phyloP scores from a whole-genome alignment of 176 grass and related monocot species.

The Metroxylon sagu region DNA sequence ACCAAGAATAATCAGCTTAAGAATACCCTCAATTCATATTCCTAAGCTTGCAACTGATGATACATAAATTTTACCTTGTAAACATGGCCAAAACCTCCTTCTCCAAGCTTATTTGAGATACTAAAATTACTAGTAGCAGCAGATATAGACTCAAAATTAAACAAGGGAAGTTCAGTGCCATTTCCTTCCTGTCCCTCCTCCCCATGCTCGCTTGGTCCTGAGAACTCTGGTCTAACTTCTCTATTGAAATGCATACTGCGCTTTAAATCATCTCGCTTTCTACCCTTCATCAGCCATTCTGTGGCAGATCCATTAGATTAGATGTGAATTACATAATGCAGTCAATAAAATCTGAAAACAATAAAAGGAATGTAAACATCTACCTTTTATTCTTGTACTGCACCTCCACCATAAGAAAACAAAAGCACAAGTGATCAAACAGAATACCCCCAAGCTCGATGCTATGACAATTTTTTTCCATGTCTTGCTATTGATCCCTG shows the following conservation, averaged over 20 bases:
- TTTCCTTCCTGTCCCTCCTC: conserved; percentile 40
- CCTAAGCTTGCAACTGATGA: too few relatives aligned
- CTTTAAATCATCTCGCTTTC: too few relatives aligned
- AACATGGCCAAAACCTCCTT: conserved; percentile 38
- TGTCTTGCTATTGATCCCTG: conserved; percentile 21
- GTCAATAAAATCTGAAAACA: too few relatives aligned
- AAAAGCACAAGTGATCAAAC: conserved; percentile 32
- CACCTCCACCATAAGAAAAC: conserved; percentile 57
- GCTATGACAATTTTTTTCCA: conserved; percentile 31
- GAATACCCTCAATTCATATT: too few relatives aligned
- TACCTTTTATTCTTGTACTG: conserved; percentile 50
- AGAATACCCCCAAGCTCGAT: conserved; percentile 28
- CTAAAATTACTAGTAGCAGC: conserved; percentile 50
- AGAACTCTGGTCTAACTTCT: too few relatives aligned
- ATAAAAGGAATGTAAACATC: not conserved
- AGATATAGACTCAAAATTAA: conserved; percentile 35
- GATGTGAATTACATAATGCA: too few relatives aligned
- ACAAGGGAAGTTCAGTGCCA: conserved; percentile 47
- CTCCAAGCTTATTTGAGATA: conserved; percentile 46
- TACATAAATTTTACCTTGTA: conserved; percentile 10
- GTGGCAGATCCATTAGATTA: too few relatives aligned
- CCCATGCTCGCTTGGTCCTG: not conserved
- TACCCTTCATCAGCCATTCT: too few relatives aligned
- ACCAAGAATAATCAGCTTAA: too few relatives aligned
- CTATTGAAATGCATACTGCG: too few relatives aligned